Evolutionary conservation across 75 land plant species (phyloP), one percentile per base, ranked within the genome.

Genomic region (Selaginella moellendorffii): DNA sequence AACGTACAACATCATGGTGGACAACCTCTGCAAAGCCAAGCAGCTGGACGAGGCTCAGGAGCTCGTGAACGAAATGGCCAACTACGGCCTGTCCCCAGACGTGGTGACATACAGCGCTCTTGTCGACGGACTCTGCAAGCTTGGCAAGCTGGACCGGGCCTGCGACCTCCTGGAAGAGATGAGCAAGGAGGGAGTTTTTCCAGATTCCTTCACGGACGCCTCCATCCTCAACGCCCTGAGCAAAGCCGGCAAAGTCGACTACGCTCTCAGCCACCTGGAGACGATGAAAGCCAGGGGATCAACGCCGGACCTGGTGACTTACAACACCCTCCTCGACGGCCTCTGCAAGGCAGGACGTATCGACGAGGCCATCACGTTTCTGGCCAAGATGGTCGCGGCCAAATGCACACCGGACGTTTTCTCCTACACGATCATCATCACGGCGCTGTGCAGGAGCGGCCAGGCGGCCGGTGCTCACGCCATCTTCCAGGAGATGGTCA

Each of bases 111-210:
- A 56, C 24, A 24, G 59, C 21, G 24, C 24, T 56, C 59, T 56
- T 19, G 59, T 56, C 9, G 59, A 56, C n/a, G 59, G 59, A 19
- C 24, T 9, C 9, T 19, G 59, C 9, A 56, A 56, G 59, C 5
- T 5, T 21, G 59, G 59, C 19, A 56, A n/a, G n/a, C 25, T 56
- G 2, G 59, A 56, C 59, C 25, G 24, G 5, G 59, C 59, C n/a
- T 56, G 59, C 24, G 9, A 56, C 19, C 19, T 56, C n/a, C 59
- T 56, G 5, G 59, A 56, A n/a, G 59, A 56, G 59, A 56, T 56
- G 59, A 56, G 8, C 25, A 2, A 2, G 2, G 19, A 19, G n/a
- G 59, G 59, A 8, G n/a, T 56, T 8, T 21, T 25, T 8, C 59
- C 59, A 8, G 24, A 56, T 21, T 2, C 59, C 5, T 56, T 9